phyloP scores from a whole-genome alignment of 306 rosid genomes.

The Cotoneaster glaucophyllus region DNA sequence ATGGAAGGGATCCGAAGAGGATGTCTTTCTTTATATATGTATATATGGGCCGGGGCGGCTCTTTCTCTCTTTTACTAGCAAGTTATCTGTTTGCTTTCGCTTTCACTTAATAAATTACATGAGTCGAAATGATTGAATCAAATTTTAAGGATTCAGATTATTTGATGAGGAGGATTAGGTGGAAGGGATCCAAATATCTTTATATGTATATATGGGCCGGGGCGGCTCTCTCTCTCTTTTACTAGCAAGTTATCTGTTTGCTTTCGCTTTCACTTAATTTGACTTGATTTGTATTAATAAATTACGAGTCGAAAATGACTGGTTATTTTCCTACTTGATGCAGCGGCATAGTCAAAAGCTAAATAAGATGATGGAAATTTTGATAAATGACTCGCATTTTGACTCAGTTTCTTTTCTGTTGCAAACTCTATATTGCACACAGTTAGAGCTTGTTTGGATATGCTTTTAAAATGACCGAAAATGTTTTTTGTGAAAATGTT shows the following conservation, averaged over 20 bases:
- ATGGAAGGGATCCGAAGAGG: too few relatives aligned
- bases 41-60: too few relatives aligned
- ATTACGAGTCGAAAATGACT: slow-evolving; percentile 17
- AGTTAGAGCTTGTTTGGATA: neutral
- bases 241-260: slow-evolving; percentile 21
- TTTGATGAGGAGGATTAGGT: too few relatives aligned
- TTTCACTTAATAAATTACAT: too few relatives aligned
- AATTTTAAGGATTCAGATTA: fast-evolving
- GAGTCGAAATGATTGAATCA: too few relatives aligned
- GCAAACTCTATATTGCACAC: neutral
- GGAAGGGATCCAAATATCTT: fast-evolving
- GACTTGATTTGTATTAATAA: slow-evolving; percentile 18
- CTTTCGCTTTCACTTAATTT: slow-evolving; percentile 48
- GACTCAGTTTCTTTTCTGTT: neutral
- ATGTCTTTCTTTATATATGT: too few relatives aligned
- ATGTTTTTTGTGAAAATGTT: too few relatives aligned
- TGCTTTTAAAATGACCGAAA: too few relatives aligned
- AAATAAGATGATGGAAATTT: neutral
- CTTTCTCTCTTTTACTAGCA: too few relatives aligned
- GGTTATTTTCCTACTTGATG: neutral
- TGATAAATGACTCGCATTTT: neutral
- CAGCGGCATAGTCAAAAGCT: neutral
- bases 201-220: neutral
- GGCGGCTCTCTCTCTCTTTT: slow-evolving; percentile 25
- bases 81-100: too few relatives aligned